Evolutionary conservation across 2,329 filamentous ascomycete species (phyloP), one percentile per base, ranked within the genome.

Genomic region (Clonostachys rosea): DNA sequence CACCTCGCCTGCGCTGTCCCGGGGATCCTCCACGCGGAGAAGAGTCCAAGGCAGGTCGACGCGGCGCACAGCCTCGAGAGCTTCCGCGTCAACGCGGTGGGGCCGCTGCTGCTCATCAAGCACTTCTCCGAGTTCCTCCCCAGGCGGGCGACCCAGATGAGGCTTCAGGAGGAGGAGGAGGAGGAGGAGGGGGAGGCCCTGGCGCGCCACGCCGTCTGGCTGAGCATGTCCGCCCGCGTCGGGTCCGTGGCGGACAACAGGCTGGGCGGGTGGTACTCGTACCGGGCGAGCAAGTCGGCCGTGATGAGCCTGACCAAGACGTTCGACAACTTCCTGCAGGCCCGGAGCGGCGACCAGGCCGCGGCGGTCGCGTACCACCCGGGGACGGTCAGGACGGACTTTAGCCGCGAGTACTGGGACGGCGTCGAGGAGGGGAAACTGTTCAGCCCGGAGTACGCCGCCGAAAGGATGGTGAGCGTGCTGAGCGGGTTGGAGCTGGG

Each of bases 201-300:
- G 3, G 71, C 76, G 0, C 48, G 55, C 1, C 73, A 78, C 47
- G 81, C 87, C 0, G 78, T 84, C 3, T 88, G 85, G 73, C 76
- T 86, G n/a, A 80, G 80, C 58, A 87, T 91, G 82, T 85, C 86
- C 6, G 89, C 89, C 3, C 81, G 89, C 40, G 86, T 95, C 0
- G 89, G 89, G 10, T 86, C 79, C 34, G 86, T 86, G 18, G 70
- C 76, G 1, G 87, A 92, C 56, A 92, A 95, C 58, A 60, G 67
- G 3, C 71, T 84, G 0, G 89, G 89, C 3, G 89, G 89, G 0
- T 94, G 89, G 89, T 95, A 90, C 63, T 83, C 77, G 47, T 94
- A 94, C 64, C 83, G 89, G 13, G 80, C 85, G 8, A 85, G 80
- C 46, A 95, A 94, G 65, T 81, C 87, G 0, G 87, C 76, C 3